Base-by-base conservation (phyloP, 2,329 filamentous ascomycete genomes). In the Rhexocercosporidium sp. region DNA sequence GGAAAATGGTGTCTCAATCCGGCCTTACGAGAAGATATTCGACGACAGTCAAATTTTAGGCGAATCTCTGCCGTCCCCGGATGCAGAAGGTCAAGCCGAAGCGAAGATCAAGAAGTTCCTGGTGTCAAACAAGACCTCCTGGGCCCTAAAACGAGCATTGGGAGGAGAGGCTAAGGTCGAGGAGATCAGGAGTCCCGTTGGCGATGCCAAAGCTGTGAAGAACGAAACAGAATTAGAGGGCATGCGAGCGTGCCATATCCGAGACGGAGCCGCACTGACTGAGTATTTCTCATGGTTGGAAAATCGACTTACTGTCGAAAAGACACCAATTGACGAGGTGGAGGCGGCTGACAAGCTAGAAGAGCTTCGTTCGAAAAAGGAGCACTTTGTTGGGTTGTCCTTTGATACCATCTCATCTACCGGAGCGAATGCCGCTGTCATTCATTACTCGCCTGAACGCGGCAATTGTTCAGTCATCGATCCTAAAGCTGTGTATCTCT, bases 261-360 rank as follows among this genome's bases (percentile, higher is more conserved):
- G 96, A 70, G 96, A 99, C 75, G 96, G 96, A 56, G 94, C 93
- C 56, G 95, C 96, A 1, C 80, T 98, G 69, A 94, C 89, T 65
- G 90, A 97, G 77, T 99, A 94, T 78, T 97, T 99, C 78, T 93
- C 96, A 14, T 99, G 96, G 96, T 86, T 99, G 3, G 96, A 99
- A 79, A 88, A 97, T 74, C 91, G 97, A 76, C 83, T 99, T 27
- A 77, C 92, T 66, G 87, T 85, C 71, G 90, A 95, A 78, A 91
- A 91, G 69, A 86, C 85, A 0, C 85, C 82, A 3, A 80, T 99
- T 8, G 94, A 98, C 75, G 96, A 99, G 78, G 93, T 97, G 2
- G 85, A 92, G 72, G 96, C 88, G n/a, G 94, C 94, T 18, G 93
- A 97, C 77, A 96, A 97, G 81, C 85, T 99, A 2, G 93, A 97